Evolutionary conservation across 2,329 filamentous ascomycete species (phyloP), one percentile per base, ranked within the genome.

Genomic region (Fusarium fujikuroi): DNA sequence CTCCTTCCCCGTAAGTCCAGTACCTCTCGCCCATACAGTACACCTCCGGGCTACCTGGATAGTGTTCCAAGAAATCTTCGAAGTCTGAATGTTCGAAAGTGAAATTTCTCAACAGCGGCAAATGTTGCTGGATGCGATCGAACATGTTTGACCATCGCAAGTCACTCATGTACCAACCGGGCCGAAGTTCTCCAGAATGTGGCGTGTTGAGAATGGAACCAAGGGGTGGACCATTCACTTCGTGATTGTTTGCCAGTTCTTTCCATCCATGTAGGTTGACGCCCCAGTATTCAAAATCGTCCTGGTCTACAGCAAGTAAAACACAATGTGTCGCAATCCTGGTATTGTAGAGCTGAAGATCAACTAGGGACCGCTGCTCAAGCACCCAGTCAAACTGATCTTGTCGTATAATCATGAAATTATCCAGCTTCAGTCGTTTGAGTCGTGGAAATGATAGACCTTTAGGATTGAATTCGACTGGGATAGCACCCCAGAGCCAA

Each of bases 301-400:
- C 32, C 4, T 32, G 4, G 1, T 32, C 32, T 32, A 1, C 1
- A 12, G 4, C 32, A 5, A 32, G 32, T 32, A 32, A 32, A 32
- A 11, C 32, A 32, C 32, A 32, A 32, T 76, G 63, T 0, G 74
- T 70, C 1, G 43, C 70, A 47, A 53, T 62, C 10, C 23, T 63
- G 40, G 75, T 78, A 3, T 16, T 44, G 18, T 70, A 46, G 5
- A 79, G 32, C 0, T 58, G 36, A 2, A 79, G 57, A 0, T 30
- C 44, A 2, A 21, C 56, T 0, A 79, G 60, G 2, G 74, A 60
- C 7, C 46, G 28, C 11, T 75, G 72, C 0, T 52, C 15, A 4
- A 78, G 59, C 0, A 79, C 69, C 79, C 76, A 80, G 10, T 77
- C 73, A 18, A 77, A 71, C 2, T 80, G 76, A 11, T 77, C 67